A percentile compares a stretch with the other conserved stretches of the same genome.
Evolutionary conservation across 2,329 filamentous ascomycete species (phyloP).

Genomic region (Trichophyton simii): DNA sequence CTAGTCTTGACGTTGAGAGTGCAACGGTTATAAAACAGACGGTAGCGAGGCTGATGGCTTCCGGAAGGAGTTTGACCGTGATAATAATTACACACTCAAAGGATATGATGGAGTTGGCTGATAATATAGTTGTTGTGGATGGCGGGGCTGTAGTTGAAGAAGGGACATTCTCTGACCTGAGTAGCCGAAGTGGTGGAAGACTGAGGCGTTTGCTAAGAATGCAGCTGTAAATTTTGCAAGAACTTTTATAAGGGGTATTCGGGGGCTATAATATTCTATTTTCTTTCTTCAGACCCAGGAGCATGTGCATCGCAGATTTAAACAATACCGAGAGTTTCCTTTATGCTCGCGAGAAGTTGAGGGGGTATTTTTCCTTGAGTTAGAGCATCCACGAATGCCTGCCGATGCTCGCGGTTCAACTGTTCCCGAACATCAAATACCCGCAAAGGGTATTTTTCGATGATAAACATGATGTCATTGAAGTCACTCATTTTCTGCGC

Average conservation of each 20-base stretch:
- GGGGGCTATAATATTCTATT: too few species aligned
- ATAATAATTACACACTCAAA: conserved; percentile 69
- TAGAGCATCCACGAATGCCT: too few species aligned
- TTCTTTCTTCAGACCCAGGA: too few species aligned
- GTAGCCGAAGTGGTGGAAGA: conserved; percentile 34
- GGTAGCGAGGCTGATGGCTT: conserved; percentile 42
- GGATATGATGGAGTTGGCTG: conserved; percentile 77
- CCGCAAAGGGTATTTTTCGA: too few species aligned
- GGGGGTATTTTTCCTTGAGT: too few species aligned
- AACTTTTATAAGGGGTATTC: background rate
- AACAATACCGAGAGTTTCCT: too few species aligned
- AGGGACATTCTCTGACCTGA: conserved; percentile 54
- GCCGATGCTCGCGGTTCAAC: too few species aligned
- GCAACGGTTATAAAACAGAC: conserved; percentile 53
- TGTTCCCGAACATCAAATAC: too few species aligned
- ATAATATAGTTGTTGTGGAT: conserved; percentile 58
- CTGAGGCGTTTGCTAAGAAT: conserved; percentile 31
- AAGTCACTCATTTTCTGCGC: too few species aligned
- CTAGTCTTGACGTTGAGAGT: conserved; percentile 59
- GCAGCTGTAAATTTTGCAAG: conserved; percentile 13
- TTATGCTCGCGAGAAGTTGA: too few species aligned
- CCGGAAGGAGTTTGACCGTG: conserved; percentile 46
- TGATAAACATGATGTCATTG: too few species aligned
- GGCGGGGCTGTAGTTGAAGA: conserved; percentile 56
- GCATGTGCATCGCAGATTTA: too few species aligned